Conservation (phyloP, 495 filamentous ascomycete genomes). For the Podospora sp. region DNA sequence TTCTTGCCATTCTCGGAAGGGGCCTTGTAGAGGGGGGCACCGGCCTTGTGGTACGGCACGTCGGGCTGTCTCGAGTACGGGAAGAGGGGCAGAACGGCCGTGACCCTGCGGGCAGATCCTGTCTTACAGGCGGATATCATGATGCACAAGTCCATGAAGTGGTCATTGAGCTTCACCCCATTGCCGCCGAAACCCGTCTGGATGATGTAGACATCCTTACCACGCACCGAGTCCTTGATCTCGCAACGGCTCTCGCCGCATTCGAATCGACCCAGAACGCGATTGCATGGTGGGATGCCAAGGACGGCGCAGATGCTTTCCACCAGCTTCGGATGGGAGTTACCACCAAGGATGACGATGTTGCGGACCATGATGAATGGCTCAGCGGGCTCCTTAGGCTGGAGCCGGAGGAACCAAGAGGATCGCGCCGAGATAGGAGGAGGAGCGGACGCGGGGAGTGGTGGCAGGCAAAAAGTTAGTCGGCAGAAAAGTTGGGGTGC, state of each 20-base stretch:
- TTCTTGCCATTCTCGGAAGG: conserved; percentile 55
- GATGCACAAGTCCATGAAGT: conserved; percentile 94
- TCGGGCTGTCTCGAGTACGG: conserved; percentile 95
- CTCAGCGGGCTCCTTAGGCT: conserved; percentile 40
- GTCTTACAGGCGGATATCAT: conserved; percentile 98
- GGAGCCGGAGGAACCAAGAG: background rate
- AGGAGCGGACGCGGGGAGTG: conserved; percentile 18
- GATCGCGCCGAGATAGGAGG: conserved; percentile 16
- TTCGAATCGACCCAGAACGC: conserved; percentile 85
- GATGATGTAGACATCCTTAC: conserved; percentile 97
- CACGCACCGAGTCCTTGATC: conserved; percentile 92
- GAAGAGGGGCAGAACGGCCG: conserved; percentile 92
- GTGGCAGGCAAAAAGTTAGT: conserved; percentile 10
- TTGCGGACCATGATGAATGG: conserved; percentile 76
- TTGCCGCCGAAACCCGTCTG: conserved; percentile 65
- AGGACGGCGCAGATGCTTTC: conserved; percentile 83
- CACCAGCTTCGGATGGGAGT: conserved; percentile 86
- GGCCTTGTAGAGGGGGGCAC: conserved; percentile 79
- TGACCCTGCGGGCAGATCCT: conserved; percentile 87
- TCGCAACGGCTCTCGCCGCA: conserved; percentile 94
- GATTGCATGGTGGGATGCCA: conserved; percentile 78
- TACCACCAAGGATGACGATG: conserved; percentile 90
- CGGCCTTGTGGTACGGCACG: conserved; percentile 91
- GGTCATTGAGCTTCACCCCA: conserved; percentile 88
- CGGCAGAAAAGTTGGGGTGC: conserved; percentile 16